Percentiles rank a stretch among this genome's conserved stretches.
phyloP scores from a whole-genome alignment of 202 grass and related monocot species.

The Setaria italica region DNA sequence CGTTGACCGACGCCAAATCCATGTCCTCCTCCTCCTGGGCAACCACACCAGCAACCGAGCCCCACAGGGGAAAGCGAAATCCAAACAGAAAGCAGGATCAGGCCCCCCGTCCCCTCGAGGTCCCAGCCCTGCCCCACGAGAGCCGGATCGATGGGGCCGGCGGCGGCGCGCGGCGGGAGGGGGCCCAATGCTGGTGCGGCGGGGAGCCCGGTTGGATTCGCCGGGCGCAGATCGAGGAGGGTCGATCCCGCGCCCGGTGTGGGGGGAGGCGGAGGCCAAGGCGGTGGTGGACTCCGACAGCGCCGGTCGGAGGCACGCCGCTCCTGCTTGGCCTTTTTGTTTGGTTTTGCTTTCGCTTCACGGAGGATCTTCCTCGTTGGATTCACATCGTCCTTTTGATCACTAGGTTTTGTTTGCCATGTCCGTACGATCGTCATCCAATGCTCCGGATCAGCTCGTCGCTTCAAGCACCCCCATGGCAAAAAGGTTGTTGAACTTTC shows the following conservation, averaged over 20 bases:
- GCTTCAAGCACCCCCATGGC: background rate
- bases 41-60: background rate
- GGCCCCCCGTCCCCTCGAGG: background rate
- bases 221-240: conserved; percentile 26
- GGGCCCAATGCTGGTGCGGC: conserved; percentile 14
- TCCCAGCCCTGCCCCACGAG: background rate
- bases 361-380: conserved; percentile 28
- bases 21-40: conserved; percentile 41
- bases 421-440: conserved; percentile 25
- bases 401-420: background rate
- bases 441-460: background rate
- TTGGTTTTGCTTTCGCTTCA: conserved; percentile 37
- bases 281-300: conserved; percentile 36
- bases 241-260: conserved; percentile 1
- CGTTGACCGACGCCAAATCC: conserved; percentile 93
- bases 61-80: conserved; percentile 36
- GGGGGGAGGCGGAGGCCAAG: background rate
- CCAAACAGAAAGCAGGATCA: conserved; percentile 18
- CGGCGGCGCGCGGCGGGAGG: background rate
- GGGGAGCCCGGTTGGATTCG: background rate
- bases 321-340: background rate
- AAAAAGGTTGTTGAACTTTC: background rate
- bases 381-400: background rate
- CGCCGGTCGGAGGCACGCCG: conserved; percentile 29
- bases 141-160: conserved; percentile 24